Evolutionary conservation across 352 stramenopile genomes (phyloP).

Genomic region (Thraustochytrium striatum): DNA sequence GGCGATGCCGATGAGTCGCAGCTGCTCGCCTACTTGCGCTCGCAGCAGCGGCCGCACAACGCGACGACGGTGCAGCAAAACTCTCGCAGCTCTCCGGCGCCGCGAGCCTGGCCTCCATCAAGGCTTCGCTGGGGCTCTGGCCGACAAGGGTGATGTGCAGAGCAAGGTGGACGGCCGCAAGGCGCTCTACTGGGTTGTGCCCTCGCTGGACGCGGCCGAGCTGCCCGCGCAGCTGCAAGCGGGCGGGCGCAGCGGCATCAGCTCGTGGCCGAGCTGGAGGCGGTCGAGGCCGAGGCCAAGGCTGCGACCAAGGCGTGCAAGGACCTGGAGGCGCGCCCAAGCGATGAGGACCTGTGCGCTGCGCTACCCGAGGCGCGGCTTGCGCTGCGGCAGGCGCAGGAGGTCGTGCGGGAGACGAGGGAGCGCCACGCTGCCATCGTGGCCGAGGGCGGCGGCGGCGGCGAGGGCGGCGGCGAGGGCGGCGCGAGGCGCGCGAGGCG

Average conservation of each 20-base stretch:
- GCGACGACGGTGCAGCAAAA: slow-evolving; percentile 41
- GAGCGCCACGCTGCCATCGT: not conserved
- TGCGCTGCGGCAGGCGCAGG: not conserved
- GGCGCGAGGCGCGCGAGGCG: not conserved
- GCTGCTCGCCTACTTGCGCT: not conserved
- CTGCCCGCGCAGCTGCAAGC: not conserved
- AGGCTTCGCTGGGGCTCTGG: not conserved
- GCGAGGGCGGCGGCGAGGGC: not conserved
- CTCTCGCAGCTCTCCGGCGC: not conserved
- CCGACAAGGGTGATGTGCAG: not conserved
- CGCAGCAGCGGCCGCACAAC: slow-evolving; percentile 31
- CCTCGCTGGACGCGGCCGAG: not conserved
- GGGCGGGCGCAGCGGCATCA: not conserved
- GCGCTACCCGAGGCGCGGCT: not conserved
- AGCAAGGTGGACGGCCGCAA: slow-evolving; percentile 34
- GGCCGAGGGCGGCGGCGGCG: not conserved
- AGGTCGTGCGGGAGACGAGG: too few relatives aligned
- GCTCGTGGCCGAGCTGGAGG: not conserved
- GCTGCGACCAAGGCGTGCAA: not conserved
- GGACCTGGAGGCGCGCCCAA: not conserved
- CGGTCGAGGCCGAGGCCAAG: not conserved
- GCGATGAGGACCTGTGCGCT: not conserved
- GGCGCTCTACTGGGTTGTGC: slow-evolving; percentile 15
- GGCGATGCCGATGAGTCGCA: not conserved
- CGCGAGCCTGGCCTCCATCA: not conserved